Base-by-base conservation (phyloP, 2,329 filamentous ascomycete genomes). In the Clarireedia paspali region DNA sequence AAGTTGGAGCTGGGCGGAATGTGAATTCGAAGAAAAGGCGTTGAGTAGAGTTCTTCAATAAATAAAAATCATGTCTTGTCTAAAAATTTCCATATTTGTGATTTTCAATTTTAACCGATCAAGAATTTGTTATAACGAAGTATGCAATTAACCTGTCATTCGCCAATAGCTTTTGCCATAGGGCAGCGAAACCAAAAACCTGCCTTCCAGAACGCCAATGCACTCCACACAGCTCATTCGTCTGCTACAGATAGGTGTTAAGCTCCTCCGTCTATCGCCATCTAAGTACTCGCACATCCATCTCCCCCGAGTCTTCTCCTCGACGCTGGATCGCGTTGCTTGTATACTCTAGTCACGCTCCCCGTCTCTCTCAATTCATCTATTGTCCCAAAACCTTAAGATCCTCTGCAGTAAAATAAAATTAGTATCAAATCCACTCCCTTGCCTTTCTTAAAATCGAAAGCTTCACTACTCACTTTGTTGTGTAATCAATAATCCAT, bases 401-500 rank as follows among this genome's bases (percentile, higher is more conserved):
- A 62, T 74, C 70, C 66, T 74, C 73, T 76, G 60, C 47, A 53
- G 38, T 15, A 40, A 1, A 42, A 9, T 39, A 2, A 4, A 12
- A 30, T 59, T 59, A 60, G 61, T 58, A 57, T 61, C 57, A 12
- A 10, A 26, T 30, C 42, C 20, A 24, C 10, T 34, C 27, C 5
- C 14, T 27, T 10, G 4, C n/a, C 5, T 14, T 24, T 12, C 24
- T 53, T 23, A 14, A 9, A n/a, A 1, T 23, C 17, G 15, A 6
- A 44, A 17, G 2, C 39, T 7, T n/a, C 6, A 42, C 38, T 57
- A 68, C 75, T 61, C 70, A 79, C 81, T 78, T 71, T 84, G 87
- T 79, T 95, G 89, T 53, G 88, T 94, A 71, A 96, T 76, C 60
- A 97, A 83, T 62, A 96, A 80, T 49, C 87, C 87, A 70, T 95